Evolutionary conservation across 768 basidiomycete genomes (phyloP).

Genomic region (Strobilomyces confusus): DNA sequence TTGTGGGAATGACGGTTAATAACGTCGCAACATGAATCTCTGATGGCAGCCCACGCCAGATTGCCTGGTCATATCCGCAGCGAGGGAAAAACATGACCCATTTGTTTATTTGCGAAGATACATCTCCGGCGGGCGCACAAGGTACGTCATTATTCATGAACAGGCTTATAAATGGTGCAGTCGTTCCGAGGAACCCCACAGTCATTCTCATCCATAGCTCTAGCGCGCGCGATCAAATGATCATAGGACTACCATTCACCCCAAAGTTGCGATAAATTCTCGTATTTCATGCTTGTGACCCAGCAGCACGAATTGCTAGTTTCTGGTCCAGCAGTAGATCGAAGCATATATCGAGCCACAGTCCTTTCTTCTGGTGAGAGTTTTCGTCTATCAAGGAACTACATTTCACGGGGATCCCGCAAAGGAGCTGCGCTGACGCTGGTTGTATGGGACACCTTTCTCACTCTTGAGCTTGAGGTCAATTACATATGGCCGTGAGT

Average conservation of each 20-base stretch:
- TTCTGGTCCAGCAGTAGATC: not conserved
- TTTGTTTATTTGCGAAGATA: no score
- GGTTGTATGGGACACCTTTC: conserved; percentile 14
- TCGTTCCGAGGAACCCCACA: not conserved
- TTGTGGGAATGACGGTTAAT: no score
- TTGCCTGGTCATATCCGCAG: no score
- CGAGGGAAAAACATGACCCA: no score
- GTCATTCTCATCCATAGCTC: no score
- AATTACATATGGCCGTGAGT: conserved; percentile 23
- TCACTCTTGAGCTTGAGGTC: conserved; percentile 17
- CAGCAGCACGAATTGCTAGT: conserved; percentile 2
- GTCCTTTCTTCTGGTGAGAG: conserved; percentile 12
- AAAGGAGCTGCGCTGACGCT: conserved; percentile 9
- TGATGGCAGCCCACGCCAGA: no score
- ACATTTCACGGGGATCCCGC: not conserved
- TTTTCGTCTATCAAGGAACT: not conserved
- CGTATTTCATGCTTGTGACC: not conserved
- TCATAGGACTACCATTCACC: not conserved
- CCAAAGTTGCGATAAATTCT: not conserved
- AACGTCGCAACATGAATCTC: no score
- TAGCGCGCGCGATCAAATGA: no score
- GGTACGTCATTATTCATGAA: no score
- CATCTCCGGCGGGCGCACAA: no score
- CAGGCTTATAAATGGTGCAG: no score
- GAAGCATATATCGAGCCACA: not conserved